Base-by-base conservation (phyloP, 1,284 basidiomycete species). In the Ceratobasidium sp. region DNA sequence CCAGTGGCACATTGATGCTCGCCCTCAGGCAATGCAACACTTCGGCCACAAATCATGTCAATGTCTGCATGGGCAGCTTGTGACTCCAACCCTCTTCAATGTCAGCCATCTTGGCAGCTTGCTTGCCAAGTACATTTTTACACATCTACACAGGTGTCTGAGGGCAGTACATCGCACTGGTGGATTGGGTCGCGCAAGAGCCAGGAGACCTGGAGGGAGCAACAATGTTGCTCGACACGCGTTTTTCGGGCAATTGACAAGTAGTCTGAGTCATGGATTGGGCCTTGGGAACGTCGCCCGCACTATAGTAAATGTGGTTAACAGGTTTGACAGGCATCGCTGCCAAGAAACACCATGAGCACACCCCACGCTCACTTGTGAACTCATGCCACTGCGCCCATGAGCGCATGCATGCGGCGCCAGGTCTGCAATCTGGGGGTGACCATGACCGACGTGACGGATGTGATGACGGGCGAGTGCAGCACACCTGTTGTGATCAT, bases 41-140 rank as follows among this genome's bases (percentile, higher is more conserved):
- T 69, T 79, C 77, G 59, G 77, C 73, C 4, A 80, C 74, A 55
- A 80, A 79, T 62, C 73, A 66, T 23, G 71, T 75, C 3, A 75
- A 38, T 12, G 71, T 75, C 0, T 48, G 59, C 2, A 55, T 18
- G 38, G 69, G 55, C 33, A n/a, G n/a, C n/a, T n/a, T n/a, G n/a
- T n/a, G 54, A 41, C 14, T 73, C 69, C 3, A 41, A 48, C 62
- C 69, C 4, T 23, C 10, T 23, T 60, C 55, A 46, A 44, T 38
- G 1, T 33, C 20, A 23, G n/a, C 38, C 23, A 18, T 55, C 20
- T 5, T 20, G 23, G 38, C 38, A 20, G 68, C 16, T 41, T 55
- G 38, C 38, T 35, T 33, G 23, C 33, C 68, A 10, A 70, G 52
- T 20, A 62, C 41, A 8, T 60, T 38, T 33, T 73, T 60, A 38